phyloP scores from a whole-genome alignment of 352 stramenopile genomes.

The Phytophthora europaea region DNA sequence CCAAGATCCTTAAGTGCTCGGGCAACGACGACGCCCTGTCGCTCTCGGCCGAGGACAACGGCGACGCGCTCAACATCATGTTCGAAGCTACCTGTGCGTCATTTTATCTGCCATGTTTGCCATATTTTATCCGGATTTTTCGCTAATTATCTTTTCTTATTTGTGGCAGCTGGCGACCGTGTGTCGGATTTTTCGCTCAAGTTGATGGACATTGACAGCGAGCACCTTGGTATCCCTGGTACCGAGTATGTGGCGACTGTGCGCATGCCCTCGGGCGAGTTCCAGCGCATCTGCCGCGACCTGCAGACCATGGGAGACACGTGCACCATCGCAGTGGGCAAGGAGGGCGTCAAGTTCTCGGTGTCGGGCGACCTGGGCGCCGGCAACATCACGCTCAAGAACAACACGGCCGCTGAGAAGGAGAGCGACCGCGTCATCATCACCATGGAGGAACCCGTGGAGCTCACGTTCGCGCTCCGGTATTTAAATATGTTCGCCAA shows the following conservation, averaged over 20 bases:
- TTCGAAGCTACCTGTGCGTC: conserved; percentile 96
- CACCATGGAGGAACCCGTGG: conserved; percentile 99
- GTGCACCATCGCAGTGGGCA: conserved; percentile 96
- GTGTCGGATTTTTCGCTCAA: conserved; percentile 99
- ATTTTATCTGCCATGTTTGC: conserved; percentile 3
- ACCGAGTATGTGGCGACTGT: conserved; percentile 98
- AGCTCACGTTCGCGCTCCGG: conserved; percentile 98
- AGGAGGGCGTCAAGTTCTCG: conserved; percentile 98
- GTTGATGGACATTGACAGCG: conserved; percentile 99
- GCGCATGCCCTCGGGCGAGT: conserved; percentile 97
- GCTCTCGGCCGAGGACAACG: conserved; percentile 98
- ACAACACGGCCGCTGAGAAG: conserved; percentile 90
- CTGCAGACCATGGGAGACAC: conserved; percentile 99
- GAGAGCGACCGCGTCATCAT: conserved; percentile 96
- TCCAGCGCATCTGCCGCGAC: conserved; percentile 99
- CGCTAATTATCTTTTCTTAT: conserved; percentile 14
- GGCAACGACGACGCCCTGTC: conserved; percentile 98
- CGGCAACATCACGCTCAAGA: conserved; percentile 96
- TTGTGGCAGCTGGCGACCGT: conserved; percentile 81
- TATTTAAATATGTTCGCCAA: conserved; percentile 99
- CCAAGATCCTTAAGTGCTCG: conserved; percentile 99
- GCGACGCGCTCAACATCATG: conserved; percentile 97
- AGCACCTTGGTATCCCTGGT: conserved; percentile 99
- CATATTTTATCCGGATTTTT: neutral
- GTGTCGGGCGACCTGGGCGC: conserved; percentile 97